Evolutionary conservation across 768 basidiomycete genomes (phyloP), one percentile per base, ranked within the genome.

Genomic region (Kwoniella sp.): DNA sequence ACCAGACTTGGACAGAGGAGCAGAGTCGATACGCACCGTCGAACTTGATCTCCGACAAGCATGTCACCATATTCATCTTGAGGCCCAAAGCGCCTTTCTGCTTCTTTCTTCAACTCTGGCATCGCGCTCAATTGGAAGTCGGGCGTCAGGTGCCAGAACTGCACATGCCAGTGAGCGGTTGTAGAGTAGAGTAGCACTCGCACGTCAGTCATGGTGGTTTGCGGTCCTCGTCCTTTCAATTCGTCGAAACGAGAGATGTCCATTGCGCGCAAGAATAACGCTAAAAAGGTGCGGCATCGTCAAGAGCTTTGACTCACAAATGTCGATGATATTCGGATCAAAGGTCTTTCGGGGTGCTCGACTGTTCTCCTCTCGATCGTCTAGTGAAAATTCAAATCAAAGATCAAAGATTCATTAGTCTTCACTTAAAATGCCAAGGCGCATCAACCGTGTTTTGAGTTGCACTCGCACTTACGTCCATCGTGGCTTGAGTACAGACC

Each of bases 241-340:
- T n/a, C n/a, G n/a, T n/a, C n/a, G n/a, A n/a, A n/a, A n/a, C n/a
- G n/a, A n/a, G n/a, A n/a, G n/a, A n/a, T n/a, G n/a, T n/a, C n/a
- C n/a, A n/a, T n/a, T n/a, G n/a, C n/a, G n/a, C n/a, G n/a, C n/a
- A n/a, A n/a, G n/a, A n/a, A n/a, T n/a, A n/a, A n/a, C n/a, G n/a
- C n/a, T n/a, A n/a, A n/a, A n/a, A n/a, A n/a, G n/a, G n/a, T n/a
- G n/a, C n/a, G n/a, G n/a, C n/a, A n/a, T n/a, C n/a, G n/a, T n/a
- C n/a, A n/a, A n/a, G n/a, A n/a, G n/a, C n/a, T n/a, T n/a, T n/a
- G n/a, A 36, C 77, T 58, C 52, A 80, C 79, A 80, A 94, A 93
- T 0, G 93, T 97, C 1, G 91, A 94, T 2, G 92, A 94, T 68
- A 98, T 93, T n/a, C 94, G 88, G 68, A 94, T 91, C 36, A 89